Percentiles rank a stretch among this genome's conserved stretches.
Conservation (phyloP, 441 rosid species). For the Lepidium campestre region DNA sequence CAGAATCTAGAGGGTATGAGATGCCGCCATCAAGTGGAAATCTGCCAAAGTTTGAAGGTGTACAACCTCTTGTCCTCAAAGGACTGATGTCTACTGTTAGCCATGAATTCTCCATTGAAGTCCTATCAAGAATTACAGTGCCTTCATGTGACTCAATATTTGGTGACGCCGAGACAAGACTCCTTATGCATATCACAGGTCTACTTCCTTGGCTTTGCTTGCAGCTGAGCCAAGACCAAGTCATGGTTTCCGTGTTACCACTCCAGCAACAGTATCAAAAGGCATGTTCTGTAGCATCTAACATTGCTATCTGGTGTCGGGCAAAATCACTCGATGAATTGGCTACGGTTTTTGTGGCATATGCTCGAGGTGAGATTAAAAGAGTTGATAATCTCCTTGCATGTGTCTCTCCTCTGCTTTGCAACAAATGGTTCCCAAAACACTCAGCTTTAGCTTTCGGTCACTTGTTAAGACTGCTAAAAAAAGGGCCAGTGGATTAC, state of each 20-base stretch:
- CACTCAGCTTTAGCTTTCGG: slow-evolving; percentile 97
- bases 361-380: slow-evolving; percentile 74
- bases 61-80: slow-evolving; percentile 96
- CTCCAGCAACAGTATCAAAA: slow-evolving; percentile 85
- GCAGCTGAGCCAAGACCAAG: slow-evolving; percentile 77
- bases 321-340: slow-evolving; percentile 74
- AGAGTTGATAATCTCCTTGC: slow-evolving; percentile 78
- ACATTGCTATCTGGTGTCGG: slow-evolving; percentile 83
- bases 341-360: slow-evolving; percentile 67
- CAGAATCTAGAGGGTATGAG: slow-evolving; percentile 64
- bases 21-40: slow-evolving; percentile 64
- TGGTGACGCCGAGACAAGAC: slow-evolving; percentile 91
- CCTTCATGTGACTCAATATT: slow-evolving; percentile 93
- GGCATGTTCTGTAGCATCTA: slow-evolving; percentile 83
- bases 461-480: slow-evolving; percentile 82
- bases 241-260: slow-evolving; percentile 56
- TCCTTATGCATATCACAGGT: slow-evolving; percentile 93
- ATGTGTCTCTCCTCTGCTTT: slow-evolving; percentile 76
- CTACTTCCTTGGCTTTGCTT: slow-evolving; percentile 98
- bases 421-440: slow-evolving; percentile 95
- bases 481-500: slow-evolving; percentile 93
- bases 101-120: slow-evolving; percentile 85
- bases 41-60: slow-evolving; percentile 89
- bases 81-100: slow-evolving; percentile 94
- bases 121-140: slow-evolving; percentile 79